phyloP scores from a whole-genome alignment of 2,329 filamentous ascomycete genomes.

The Colletotrichum salicis region DNA sequence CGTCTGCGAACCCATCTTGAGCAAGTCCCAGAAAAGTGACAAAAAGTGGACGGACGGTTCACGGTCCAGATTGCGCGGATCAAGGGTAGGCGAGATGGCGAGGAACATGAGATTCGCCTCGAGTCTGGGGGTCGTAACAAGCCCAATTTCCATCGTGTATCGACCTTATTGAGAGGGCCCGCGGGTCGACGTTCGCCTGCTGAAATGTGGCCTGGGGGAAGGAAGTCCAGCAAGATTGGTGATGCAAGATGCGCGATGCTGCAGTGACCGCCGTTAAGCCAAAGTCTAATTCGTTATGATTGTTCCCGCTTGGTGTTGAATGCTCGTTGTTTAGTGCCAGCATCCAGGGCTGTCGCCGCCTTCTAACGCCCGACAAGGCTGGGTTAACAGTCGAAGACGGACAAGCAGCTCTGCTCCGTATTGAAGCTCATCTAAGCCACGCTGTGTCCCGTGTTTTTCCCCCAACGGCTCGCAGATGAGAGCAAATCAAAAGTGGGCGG shows the following conservation, averaged over 20 bases:
- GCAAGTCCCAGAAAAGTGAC: neutral
- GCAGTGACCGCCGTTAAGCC: neutral
- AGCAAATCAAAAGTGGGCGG: neutral
- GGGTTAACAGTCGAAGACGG: constrained; percentile 1
- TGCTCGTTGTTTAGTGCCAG: neutral
- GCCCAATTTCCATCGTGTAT: constrained; percentile 20
- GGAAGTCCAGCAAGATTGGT: constrained; percentile 2
- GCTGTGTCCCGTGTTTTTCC: neutral
- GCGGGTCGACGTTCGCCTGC: neutral
- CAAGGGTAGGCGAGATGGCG: constrained; percentile 24
- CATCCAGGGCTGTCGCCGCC: neutral
- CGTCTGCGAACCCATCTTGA: neutral
- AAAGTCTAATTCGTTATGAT: constrained; percentile 1
- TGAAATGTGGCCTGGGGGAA: neutral
- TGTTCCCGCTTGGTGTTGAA: neutral
- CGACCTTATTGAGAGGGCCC: neutral
- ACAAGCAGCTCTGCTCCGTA: neutral
- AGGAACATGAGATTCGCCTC: constrained; percentile 13
- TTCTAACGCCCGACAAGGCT: neutral
- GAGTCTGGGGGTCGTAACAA: constrained; percentile 14
- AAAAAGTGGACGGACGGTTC: constrained; percentile 1
- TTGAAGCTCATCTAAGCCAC: neutral
- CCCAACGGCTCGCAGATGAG: neutral
- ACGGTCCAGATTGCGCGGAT: constrained; percentile 9
- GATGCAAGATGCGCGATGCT: neutral